Base-by-base conservation (phyloP, 331 rosid species). In the Arachis monticola region DNA sequence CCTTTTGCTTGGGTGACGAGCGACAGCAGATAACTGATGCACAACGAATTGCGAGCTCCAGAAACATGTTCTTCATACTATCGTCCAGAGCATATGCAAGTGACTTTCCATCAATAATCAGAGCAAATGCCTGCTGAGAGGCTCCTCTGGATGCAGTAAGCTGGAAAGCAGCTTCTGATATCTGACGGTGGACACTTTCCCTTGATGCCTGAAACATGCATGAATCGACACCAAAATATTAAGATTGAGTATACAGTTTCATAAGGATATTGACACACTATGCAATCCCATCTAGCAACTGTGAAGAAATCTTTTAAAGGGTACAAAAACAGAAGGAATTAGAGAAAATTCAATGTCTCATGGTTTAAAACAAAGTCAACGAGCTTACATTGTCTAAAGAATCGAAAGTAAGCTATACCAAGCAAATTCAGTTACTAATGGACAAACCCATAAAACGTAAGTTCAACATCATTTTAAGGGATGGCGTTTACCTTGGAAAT, bases 1-100 rank as follows among this genome's bases (percentile, higher is more conserved):
- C 99, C 88, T 95, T 95, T 80, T 95, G 99, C 83, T 95, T 95
- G 38, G 99, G 99, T 0, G 99, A 95, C 40, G 99, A 87, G 40
- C 99, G 97, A 78, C 99, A 95, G 81, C 99, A 95, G 50, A 95
- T 95, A 83, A 95, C 97, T 35, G 99, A 90, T 44, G 92, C 91
- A 79, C 99, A 95, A 13, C 66, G 50, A 53, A 74, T 69, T 6
- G 99, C 96, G 67, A 95, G 92, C 32, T 90, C 90, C 70, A 95
- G 83, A 83, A 95, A 95, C 80, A 53, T 17, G 41, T 77, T 63
- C 81, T 92, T 92, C 70, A 86, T 51, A 77, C 73, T 78, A 80
- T 90, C 97, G 70, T 90, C 97, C 5, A 95, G 73, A 64, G 99
- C 97, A 79, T 95, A 92, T n/a, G 81, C 79, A 67, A 95, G 97